phyloP scores from a whole-genome alignment of 2,329 filamentous ascomycete genomes.

The Zasmidium angulare region DNA sequence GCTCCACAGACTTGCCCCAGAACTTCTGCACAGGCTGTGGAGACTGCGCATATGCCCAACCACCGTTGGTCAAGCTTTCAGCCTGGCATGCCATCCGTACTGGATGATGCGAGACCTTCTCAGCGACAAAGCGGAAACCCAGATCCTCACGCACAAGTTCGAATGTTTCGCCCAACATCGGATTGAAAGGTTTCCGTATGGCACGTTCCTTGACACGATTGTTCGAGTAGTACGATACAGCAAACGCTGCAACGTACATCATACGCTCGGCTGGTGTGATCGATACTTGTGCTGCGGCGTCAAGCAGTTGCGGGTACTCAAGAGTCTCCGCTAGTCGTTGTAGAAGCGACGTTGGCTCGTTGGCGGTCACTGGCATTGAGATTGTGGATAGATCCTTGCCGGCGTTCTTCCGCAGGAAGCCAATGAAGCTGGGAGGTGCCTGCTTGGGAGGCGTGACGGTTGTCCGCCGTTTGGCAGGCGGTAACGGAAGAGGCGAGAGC shows the following conservation, averaged over 20 bases:
- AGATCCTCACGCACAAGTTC: constrained; percentile 86
- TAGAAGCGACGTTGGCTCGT: constrained; percentile 84
- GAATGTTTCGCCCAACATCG: constrained; percentile 91
- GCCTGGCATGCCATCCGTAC: constrained; percentile 92
- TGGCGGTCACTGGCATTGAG: constrained; percentile 94
- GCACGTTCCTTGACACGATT: constrained; percentile 84
- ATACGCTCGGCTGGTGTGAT: constrained; percentile 66
- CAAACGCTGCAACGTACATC: constrained; percentile 85
- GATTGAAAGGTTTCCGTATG: constrained; percentile 95
- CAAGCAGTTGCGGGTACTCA: constrained; percentile 84
- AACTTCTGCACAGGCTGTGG: constrained; percentile 93
- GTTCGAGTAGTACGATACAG: constrained; percentile 80
- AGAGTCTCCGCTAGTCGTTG: constrained; percentile 88
- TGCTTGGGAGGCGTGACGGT: constrained; percentile 73
- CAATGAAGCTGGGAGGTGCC: constrained; percentile 84
- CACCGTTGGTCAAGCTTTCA: constrained; percentile 58
- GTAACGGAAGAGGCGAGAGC: constrained; percentile 73
- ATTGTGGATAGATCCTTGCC: constrained; percentile 97
- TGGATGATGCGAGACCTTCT: constrained; percentile 91
- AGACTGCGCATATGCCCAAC: constrained; percentile 85
- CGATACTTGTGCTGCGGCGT: constrained; percentile 60
- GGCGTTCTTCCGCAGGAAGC: constrained; percentile 93
- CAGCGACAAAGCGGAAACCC: constrained; percentile 87
- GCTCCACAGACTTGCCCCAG: constrained; percentile 95
- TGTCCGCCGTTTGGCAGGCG: constrained; percentile 63